A percentile compares a stretch with the other conserved stretches of the same genome.
These are phyloP conservation scores for Pseudogymnoascus sp. DNA, from an alignment of 2,329 filamentous ascomycete species.

Conservation along the genomic window DNA sequence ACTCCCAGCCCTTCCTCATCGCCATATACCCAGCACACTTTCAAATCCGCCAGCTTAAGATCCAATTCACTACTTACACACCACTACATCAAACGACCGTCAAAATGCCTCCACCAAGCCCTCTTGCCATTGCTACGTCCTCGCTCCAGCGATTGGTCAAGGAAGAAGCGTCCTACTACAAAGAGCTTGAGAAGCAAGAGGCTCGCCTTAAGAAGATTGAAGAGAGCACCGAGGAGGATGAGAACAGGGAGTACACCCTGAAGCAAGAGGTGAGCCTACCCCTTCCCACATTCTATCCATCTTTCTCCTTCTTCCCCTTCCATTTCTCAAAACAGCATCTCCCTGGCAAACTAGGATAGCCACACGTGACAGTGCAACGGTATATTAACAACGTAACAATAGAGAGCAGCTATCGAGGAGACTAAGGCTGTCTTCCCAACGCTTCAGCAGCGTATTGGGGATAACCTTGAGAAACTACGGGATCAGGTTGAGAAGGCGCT, in stretches of 20 bases:
- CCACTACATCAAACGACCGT: neutral
- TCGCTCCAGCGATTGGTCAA: constrained; percentile 80
- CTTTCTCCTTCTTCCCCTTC: neutral
- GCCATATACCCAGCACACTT: neutral
- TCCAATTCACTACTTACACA: neutral
- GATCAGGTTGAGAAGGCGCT: constrained; percentile 64
- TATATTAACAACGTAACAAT: neutral
- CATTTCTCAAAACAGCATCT: neutral
- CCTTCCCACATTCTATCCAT: constrained; percentile 4
- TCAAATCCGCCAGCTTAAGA: neutral
- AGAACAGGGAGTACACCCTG: constrained; percentile 71
- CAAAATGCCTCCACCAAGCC: constrained; percentile 68
- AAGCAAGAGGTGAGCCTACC: constrained; percentile 72
- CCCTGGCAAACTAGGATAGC: neutral
- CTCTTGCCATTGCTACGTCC: constrained; percentile 72
- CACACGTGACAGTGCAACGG: neutral
- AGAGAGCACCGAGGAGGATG: constrained; percentile 50
- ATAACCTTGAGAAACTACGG: constrained; percentile 68
- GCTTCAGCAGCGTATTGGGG: constrained; percentile 63
- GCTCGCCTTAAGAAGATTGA: constrained; percentile 58
- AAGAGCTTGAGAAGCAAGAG: constrained; percentile 72
- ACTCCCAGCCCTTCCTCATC: neutral
- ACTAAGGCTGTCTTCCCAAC: constrained; percentile 76
- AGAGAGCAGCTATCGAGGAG: constrained; percentile 63
- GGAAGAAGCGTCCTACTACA: constrained; percentile 85